Evolutionary conservation across 2,329 filamentous ascomycete genomes (phyloP).

Genomic region (Aspergillus sp.): DNA sequence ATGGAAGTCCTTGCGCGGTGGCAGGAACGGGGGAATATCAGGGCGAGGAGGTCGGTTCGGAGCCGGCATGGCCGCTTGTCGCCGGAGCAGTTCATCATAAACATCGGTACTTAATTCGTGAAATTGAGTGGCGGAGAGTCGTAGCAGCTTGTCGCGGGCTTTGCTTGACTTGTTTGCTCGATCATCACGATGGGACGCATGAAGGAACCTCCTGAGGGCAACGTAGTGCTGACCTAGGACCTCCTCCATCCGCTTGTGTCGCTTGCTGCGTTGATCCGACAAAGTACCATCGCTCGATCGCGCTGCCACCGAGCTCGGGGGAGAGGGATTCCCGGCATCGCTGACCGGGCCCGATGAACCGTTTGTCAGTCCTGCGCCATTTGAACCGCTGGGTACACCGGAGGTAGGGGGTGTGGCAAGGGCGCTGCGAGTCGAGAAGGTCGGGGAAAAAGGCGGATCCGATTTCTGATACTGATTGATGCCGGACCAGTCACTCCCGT

Average conservation of each 20-base stretch:
- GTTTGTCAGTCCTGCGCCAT: conserved; percentile 40
- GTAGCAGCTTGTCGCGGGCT: conserved; percentile 89
- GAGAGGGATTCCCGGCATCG: conserved; percentile 64
- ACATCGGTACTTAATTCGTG: conserved; percentile 97
- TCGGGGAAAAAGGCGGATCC: conserved; percentile 44
- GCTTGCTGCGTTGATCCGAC: conserved; percentile 63
- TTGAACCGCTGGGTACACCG: conserved; percentile 60
- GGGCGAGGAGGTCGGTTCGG: conserved; percentile 44
- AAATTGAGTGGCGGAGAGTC: conserved; percentile 89
- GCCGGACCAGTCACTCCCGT: conserved; percentile 78
- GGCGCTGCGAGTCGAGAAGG: conserved; percentile 52
- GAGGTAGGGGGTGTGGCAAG: conserved; percentile 71
- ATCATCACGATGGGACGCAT: conserved; percentile 70
- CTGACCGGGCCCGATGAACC: conserved; percentile 29
- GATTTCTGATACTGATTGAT: conserved; percentile 65
- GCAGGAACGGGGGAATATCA: conserved; percentile 68
- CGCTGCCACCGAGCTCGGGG: conserved; percentile 78
- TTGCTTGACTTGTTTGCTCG: conserved; percentile 77
- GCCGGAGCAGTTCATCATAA: conserved; percentile 87
- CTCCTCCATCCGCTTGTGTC: conserved; percentile 63
- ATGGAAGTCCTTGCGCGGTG: conserved; percentile 88
- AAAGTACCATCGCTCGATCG: conserved; percentile 75
- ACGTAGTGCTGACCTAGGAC: conserved; percentile 78
- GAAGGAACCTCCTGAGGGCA: conserved; percentile 74
- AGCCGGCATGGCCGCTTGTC: conserved; percentile 66